Evolutionary conservation across 139 green algal genomes (phyloP).

Genomic region (Tetradesmus lagerheimii): DNA sequence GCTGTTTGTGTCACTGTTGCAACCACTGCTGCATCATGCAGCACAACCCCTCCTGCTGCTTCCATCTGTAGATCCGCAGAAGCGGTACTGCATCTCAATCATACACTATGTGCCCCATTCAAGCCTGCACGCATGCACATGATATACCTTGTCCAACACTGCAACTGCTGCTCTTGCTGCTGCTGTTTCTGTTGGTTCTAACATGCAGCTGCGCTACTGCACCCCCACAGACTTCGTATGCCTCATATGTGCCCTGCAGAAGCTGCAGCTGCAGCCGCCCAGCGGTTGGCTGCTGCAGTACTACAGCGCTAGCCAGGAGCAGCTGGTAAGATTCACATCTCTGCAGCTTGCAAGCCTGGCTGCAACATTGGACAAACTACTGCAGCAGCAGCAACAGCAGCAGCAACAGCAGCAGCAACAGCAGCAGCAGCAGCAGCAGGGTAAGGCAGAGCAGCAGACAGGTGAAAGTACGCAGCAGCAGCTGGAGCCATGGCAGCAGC

Average conservation of each 20-base stretch:
- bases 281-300: neutral
- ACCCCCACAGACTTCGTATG: neutral
- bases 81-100: no score
- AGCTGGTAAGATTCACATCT: neutral
- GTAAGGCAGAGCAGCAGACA: neutral
- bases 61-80: no score
- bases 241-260: neutral
- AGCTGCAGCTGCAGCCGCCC: neutral
- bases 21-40: no score
- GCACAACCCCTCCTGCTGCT: no score
- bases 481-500: neutral
- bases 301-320: no score
- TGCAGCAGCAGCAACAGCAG: neutral
- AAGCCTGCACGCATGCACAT: no score
- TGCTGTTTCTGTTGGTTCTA: neutral
- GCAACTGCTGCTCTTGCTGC: neutral
- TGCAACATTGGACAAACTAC: neutral
- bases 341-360: neutral
- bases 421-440: neutral
- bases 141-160: no score
- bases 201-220: neutral
- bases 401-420: neutral
- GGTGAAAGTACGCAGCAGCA: neutral
- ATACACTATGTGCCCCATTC: no score
- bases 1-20: no score